Conservation (phyloP, 805 yeast species). For the Candida silvicultrix region DNA sequence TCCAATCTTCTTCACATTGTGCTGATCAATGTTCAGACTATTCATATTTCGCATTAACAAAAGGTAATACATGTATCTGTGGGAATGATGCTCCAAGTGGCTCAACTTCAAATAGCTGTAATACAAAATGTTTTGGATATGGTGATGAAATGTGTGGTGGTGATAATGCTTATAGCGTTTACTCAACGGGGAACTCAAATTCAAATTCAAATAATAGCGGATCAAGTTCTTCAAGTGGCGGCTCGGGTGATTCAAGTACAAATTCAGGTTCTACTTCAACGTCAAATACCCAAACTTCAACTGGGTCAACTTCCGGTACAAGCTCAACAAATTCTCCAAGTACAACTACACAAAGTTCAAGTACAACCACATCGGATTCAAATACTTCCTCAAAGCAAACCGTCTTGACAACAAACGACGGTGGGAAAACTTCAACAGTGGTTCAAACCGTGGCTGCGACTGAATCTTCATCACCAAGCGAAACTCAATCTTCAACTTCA, state of each 20-base stretch:
- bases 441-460: conserved; percentile 15
- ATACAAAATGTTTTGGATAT: conserved; percentile 49
- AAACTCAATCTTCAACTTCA: conserved; percentile 1
- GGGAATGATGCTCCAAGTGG: conserved; percentile 41
- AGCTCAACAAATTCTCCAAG: conserved; percentile 8
- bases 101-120: conserved; percentile 27
- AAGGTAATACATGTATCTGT: conserved; percentile 53
- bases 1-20: conserved; percentile 49
- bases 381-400: conserved; percentile 14
- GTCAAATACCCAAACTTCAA: conserved; percentile 18
- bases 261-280: conserved; percentile 27
- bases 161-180: conserved; percentile 39
- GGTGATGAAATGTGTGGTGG: conserved; percentile 60
- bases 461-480: conserved; percentile 3
- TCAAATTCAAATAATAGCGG: neutral
- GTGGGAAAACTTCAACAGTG: conserved; percentile 13
- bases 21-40: conserved; percentile 32
- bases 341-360: conserved; percentile 5
- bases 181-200: conserved; percentile 24
- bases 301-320: too few relatives aligned
- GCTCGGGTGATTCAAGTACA: conserved; percentile 11
- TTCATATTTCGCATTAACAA: conserved; percentile 38
- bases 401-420: conserved; percentile 9
- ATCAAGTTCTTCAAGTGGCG: neutral
- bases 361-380: conserved; percentile 15